phyloP scores from a whole-genome alignment of 352 stramenopile species.

The Phytophthora aleatoria region DNA sequence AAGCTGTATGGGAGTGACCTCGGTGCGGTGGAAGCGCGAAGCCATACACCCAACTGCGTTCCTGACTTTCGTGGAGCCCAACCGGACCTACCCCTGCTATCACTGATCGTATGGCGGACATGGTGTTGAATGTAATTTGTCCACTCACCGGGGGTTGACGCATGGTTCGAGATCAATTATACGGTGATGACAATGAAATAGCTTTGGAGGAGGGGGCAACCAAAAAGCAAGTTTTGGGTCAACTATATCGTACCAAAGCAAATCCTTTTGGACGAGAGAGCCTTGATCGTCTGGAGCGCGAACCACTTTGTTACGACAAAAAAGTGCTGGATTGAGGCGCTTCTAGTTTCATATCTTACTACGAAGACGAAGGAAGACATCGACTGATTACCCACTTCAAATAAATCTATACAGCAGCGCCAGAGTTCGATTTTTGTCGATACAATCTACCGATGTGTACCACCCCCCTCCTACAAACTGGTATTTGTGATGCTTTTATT shows the following conservation, averaged over 20 bases:
- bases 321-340: neutral
- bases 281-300: conserved; percentile 1
- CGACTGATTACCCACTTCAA: neutral
- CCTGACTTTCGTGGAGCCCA: neutral
- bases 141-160: neutral
- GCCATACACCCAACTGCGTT: neutral
- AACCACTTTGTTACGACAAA: conserved; percentile 5
- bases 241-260: conserved; percentile 3
- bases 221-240: neutral
- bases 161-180: neutral
- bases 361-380: conserved; percentile 12
- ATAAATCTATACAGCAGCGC: conserved; percentile 6
- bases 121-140: conserved; percentile 1
- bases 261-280: conserved; percentile 4
- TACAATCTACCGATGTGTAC: conserved; percentile 10
- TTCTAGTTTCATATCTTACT: conserved; percentile 17
- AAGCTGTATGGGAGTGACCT: neutral
- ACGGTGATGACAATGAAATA: neutral
- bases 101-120: neutral
- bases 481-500: conserved; percentile 5
- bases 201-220: neutral
- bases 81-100: neutral
- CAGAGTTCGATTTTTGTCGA: conserved; percentile 8
- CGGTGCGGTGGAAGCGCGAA: no score
- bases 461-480: conserved; percentile 8